Conservation (phyloP, 106 monocot genomes). For the Agapanthus africanus region DNA sequence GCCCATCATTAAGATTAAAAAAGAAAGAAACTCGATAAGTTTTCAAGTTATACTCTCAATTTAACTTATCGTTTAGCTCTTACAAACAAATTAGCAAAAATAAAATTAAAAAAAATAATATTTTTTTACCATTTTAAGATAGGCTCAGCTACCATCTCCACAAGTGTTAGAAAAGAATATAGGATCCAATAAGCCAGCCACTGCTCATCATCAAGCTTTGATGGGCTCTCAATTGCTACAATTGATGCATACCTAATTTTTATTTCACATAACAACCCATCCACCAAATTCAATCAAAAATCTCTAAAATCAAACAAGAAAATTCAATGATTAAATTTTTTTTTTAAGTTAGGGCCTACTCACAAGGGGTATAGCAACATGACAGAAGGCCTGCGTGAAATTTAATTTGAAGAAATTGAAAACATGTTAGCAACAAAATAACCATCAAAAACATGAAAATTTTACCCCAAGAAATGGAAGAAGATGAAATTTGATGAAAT, state of each 20-base stretch:
- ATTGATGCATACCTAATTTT: slow-evolving; percentile 61
- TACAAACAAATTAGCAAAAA: too few relatives aligned
- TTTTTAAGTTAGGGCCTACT: too few relatives aligned
- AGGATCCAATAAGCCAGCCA: slow-evolving; percentile 72
- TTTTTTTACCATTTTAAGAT: slow-evolving; percentile 51
- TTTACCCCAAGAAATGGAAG: not conserved
- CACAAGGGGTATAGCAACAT: slow-evolving; percentile 51
- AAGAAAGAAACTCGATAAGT: not conserved
- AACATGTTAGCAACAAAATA: too few relatives aligned
- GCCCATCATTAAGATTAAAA: not conserved
- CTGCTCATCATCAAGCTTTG: slow-evolving; percentile 57
- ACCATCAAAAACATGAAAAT: too few relatives aligned
- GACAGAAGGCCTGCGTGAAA: slow-evolving; percentile 33
- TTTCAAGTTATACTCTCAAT: too few relatives aligned
- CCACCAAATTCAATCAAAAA: not conserved
- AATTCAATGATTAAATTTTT: too few relatives aligned
- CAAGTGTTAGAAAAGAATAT: slow-evolving; percentile 54
- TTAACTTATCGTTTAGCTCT: too few relatives aligned
- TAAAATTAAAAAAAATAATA: too few relatives aligned
- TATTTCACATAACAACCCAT: not conserved
- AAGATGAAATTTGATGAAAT: not conserved
- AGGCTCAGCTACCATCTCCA: slow-evolving; percentile 39
- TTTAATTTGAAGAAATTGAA: too few relatives aligned
- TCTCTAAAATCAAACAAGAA: too few relatives aligned
- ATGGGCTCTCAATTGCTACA: slow-evolving; percentile 45